Percentiles rank a stretch among this genome's conserved stretches.
Conservation (phyloP, 305 asterid genomes). For the Stenogyne calaminthoides region DNA sequence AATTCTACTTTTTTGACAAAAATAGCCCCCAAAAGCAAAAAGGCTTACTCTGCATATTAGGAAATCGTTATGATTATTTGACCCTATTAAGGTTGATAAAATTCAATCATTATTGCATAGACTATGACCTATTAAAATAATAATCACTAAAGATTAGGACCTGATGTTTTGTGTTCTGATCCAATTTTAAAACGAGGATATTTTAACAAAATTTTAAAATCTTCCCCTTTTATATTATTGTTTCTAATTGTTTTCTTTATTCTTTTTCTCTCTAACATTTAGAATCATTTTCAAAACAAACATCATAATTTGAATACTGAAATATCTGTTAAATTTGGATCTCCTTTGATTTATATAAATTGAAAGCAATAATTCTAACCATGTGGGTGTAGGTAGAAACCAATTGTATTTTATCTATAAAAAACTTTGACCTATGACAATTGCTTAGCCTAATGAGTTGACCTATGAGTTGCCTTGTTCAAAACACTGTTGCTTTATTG, state of each 20-base stretch:
- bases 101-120: constrained; percentile 21
- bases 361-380: constrained; percentile 39
- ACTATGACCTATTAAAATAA: constrained; percentile 12
- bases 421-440: constrained; percentile 23
- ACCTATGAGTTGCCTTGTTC: no score
- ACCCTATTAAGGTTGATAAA: neutral
- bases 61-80: constrained; percentile 28
- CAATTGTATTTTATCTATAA: constrained; percentile 24
- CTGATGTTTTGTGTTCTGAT: no score
- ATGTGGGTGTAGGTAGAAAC: constrained; percentile 39
- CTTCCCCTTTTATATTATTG: no score
- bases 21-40: constrained; percentile 7
- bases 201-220: no score
- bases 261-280: no score
- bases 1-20: neutral
- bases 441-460: constrained; percentile 34
- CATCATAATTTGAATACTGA: no score
- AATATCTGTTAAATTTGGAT: neutral
- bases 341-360: constrained; percentile 13
- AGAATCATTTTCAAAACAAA: no score
- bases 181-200: no score
- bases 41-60: neutral
- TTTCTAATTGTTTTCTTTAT: no score
- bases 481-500: constrained; percentile 32
- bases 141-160: no score